Evolutionary conservation across 2,329 filamentous ascomycete genomes (phyloP).

Genomic region (Chalaropsis thielavioides): DNA sequence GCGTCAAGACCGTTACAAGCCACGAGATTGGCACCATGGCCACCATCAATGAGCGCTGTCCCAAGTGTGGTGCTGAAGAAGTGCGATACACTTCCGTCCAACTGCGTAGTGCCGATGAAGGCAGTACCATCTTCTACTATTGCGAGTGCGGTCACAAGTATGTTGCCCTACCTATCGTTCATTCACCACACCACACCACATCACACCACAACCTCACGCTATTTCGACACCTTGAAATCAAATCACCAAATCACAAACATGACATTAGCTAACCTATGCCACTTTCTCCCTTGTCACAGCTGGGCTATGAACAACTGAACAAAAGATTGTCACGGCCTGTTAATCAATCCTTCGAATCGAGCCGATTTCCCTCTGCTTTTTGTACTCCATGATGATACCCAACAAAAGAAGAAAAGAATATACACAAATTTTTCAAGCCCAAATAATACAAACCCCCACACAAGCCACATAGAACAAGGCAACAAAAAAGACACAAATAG

Average conservation of each 20-base stretch:
- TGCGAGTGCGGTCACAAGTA: constrained; percentile 81
- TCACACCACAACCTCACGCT: neutral
- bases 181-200: neutral
- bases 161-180: constrained; percentile 22
- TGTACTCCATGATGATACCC: constrained; percentile 18
- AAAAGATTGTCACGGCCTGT: neutral
- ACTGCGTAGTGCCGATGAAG: constrained; percentile 85
- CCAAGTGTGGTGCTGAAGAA: constrained; percentile 65
- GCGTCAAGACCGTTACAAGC: constrained; percentile 64
- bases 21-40: constrained; percentile 65
- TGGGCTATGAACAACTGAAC: constrained; percentile 47
- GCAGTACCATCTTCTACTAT: constrained; percentile 77
- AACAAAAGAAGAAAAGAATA: constrained; percentile 18
- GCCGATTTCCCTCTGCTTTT: constrained; percentile 12
- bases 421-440: constrained; percentile 13
- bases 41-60: constrained; percentile 52
- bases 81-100: constrained; percentile 79
- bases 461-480: neutral
- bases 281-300: constrained; percentile 22
- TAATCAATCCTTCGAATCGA: constrained; percentile 9
- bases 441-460: constrained; percentile 9
- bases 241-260: constrained; percentile 5
- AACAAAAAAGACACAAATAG: neutral
- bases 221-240: neutral
- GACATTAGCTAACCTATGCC: constrained; percentile 21